Evolutionary conservation across 108 stramenopile genomes (phyloP), one percentile per base, ranked within the genome.

Genomic region (Aurantiochytrium sp.): DNA sequence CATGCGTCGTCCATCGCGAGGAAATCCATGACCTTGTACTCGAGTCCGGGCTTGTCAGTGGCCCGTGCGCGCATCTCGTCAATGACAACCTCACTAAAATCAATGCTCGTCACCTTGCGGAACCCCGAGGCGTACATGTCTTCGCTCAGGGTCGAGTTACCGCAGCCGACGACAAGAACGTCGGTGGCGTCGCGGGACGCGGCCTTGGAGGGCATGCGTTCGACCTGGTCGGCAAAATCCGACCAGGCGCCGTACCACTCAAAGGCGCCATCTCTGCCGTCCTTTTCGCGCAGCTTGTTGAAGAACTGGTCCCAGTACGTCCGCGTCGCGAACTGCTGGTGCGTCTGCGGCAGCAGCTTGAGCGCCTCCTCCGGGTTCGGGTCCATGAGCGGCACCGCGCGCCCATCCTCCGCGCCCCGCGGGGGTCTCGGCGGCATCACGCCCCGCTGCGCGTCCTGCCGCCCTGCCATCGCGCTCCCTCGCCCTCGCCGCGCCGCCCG

Each of bases 81-180:
- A 6, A 95, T 95, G 23, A 95, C 92, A 10, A 91, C 90, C 87
- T 92, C 91, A 49, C 90, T 90, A 91, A 92, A 93, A 69, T 95
- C 94, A 16, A 93, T 89, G 87, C 92, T 93, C 42, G 92, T 57
- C 45, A 90, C 72, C 60, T 93, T 88, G 59, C 57, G 72, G 87
- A 89, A 92, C 43, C 92, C 92, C 19, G 64, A 91, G n/a, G 43
- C 60, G 59, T 88, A 83, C 55, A 90, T 60, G 21, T 90, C 91
- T 5, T 60, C 87, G 19, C 87, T 88, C 43, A 93, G 87, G 23
- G 91, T 89, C 3, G 91, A 90, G 87, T 93, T 91, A 16, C 92
- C 92, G 89, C 92, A 93, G 19, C 92, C 92, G 28, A 91, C 89
- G 19, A 91, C 59, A 35, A 91, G 89, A 21, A 91, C 88, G 25